phyloP scores from a whole-genome alignment of 2,329 filamentous ascomycete genomes.

The Aspergillus phoenicis region DNA sequence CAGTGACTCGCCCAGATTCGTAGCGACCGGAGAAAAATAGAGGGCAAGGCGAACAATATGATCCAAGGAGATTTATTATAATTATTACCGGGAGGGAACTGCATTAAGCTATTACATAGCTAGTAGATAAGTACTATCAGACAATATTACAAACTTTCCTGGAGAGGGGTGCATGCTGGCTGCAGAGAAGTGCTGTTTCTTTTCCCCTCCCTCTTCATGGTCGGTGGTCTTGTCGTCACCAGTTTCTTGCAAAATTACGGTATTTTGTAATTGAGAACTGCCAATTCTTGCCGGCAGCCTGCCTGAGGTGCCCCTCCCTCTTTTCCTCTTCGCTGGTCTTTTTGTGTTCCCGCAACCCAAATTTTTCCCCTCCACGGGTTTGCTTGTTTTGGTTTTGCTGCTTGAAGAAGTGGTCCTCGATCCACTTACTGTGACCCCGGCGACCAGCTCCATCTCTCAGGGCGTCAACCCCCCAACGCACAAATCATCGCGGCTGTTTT shows the following conservation, averaged over 20 bases:
- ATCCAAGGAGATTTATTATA: background rate
- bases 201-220: too few relatives aligned
- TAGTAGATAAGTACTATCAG: too few relatives aligned
- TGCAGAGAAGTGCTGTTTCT: too few relatives aligned
- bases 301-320: constrained; percentile 1
- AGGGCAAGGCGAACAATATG: background rate
- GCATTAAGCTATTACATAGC: too few relatives aligned
- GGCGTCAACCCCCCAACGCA: constrained; percentile 27
- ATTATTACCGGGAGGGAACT: background rate
- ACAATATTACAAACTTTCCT: too few relatives aligned
- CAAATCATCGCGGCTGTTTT: constrained; percentile 14
- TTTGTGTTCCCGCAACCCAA: background rate
- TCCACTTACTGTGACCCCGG: constrained; percentile 32
- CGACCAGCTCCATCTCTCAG: constrained; percentile 28
- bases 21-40: background rate
- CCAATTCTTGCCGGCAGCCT: background rate
- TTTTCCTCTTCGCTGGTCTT: background rate
- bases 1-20: background rate
- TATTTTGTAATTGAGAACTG: background rate
- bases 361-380: constrained; percentile 21
- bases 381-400: constrained; percentile 44
- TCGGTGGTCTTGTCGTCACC: background rate
- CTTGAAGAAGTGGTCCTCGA: constrained; percentile 28
- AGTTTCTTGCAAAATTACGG: background rate
- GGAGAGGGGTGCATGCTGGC: too few relatives aligned